A percentile compares a stretch with the other conserved stretches of the same genome.
Conservation (phyloP, 768 basidiomycete species). For the Tubosaeta sp. region DNA sequence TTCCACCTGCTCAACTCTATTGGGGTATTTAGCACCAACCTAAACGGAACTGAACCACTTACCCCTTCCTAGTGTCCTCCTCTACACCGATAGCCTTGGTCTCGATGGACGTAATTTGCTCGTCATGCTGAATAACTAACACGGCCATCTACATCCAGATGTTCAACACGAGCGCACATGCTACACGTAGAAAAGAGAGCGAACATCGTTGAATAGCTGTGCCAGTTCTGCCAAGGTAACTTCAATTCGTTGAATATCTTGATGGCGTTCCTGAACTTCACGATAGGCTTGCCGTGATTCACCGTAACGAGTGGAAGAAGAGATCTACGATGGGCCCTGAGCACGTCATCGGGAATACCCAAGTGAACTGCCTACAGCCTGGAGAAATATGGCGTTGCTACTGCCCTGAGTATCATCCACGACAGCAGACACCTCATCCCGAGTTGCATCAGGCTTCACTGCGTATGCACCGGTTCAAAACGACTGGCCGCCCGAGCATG, state of each 20-base stretch:
- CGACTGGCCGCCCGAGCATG: background rate
- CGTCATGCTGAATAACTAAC: slow-evolving; percentile 77
- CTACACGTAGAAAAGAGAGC: slow-evolving; percentile 11
- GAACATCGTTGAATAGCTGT: slow-evolving; percentile 80
- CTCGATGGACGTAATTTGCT: slow-evolving; percentile 62
- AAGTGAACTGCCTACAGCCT: slow-evolving; percentile 45
- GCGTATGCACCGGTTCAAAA: background rate
- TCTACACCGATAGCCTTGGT: slow-evolving; percentile 58
- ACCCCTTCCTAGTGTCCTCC: slow-evolving; percentile 70
- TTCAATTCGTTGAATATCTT: slow-evolving; percentile 82
- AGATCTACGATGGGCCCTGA: slow-evolving; percentile 42
- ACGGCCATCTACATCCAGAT: slow-evolving; percentile 58
- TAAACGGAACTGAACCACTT: slow-evolving; percentile 20
- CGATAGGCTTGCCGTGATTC: slow-evolving; percentile 77
- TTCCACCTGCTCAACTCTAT: slow-evolving; percentile 57
- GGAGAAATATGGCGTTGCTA: slow-evolving; percentile 67
- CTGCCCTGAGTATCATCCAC: slow-evolving; percentile 61
- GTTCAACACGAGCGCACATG: background rate
- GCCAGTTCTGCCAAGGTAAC: slow-evolving; percentile 84
- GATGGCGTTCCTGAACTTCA: slow-evolving; percentile 86
- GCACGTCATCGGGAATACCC: background rate
- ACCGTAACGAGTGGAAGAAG: slow-evolving; percentile 75
- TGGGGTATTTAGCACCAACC: background rate
- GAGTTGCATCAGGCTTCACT: slow-evolving; percentile 87
- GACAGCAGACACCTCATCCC: slow-evolving; percentile 68